Conservation (phyloP, 1,139 yeast genomes). For the Chernovozyma aurita region DNA sequence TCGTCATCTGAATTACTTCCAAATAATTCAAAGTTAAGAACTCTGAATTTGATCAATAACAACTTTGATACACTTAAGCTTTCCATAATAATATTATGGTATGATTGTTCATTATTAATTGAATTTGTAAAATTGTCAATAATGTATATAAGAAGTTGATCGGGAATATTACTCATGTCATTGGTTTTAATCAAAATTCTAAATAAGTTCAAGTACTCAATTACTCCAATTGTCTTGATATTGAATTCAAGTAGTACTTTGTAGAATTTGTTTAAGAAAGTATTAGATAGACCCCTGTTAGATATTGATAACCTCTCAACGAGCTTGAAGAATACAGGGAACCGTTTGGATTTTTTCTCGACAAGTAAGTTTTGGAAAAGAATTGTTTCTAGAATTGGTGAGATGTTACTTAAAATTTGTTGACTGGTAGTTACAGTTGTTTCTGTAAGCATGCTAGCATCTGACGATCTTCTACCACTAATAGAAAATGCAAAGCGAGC, state of each 20-base stretch:
- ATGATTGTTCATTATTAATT: conserved; percentile 27
- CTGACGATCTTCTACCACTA: conserved; percentile 8
- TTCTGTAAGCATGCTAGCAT: conserved; percentile 14
- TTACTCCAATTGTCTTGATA: conserved; percentile 18
- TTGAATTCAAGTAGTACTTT: conserved; percentile 14
- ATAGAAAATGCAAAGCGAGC: neutral
- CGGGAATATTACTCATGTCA: conserved; percentile 9
- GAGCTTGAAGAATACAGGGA: conserved; percentile 22
- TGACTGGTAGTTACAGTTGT: conserved; percentile 10
- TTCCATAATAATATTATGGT: conserved; percentile 48
- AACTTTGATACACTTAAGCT: conserved; percentile 40
- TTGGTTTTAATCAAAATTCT: conserved; percentile 15
- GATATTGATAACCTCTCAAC: conserved; percentile 24
- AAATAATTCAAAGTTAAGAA: conserved; percentile 3
- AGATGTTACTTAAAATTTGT: conserved; percentile 6
- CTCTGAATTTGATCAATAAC: conserved; percentile 22
- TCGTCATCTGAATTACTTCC: conserved; percentile 17
- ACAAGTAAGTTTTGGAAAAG: conserved; percentile 18
- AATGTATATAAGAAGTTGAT: conserved; percentile 26
- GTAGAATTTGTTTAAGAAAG: conserved; percentile 19
- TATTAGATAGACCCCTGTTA: conserved; percentile 10
- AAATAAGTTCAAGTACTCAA: conserved; percentile 26
- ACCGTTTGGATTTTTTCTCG: conserved; percentile 17
- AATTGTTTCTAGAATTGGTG: conserved; percentile 14
- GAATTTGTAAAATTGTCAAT: conserved; percentile 38